Conservation (phyloP, 805 yeast genomes). For the Kodamaea nitidulidarum region DNA sequence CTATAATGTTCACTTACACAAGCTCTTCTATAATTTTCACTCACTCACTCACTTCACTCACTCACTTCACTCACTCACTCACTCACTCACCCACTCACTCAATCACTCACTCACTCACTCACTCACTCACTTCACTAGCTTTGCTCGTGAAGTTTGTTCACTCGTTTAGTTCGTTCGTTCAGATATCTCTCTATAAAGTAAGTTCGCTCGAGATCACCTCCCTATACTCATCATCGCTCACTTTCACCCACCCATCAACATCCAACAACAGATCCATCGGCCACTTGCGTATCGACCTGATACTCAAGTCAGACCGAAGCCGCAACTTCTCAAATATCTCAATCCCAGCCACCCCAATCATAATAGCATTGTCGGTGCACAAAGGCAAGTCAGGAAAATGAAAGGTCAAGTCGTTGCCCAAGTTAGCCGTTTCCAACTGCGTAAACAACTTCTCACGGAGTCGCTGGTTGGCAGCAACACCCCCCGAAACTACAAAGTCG, state of each 20-base stretch:
- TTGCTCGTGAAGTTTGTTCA: too few relatives aligned
- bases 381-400: constrained; percentile 66
- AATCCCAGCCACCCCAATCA: constrained; percentile 98
- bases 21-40: too few relatives aligned
- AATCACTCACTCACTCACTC: too few relatives aligned
- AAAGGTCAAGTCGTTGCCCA: constrained; percentile 25
- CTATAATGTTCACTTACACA: too few relatives aligned
- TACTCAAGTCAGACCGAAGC: constrained; percentile 46
- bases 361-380: constrained; percentile 93
- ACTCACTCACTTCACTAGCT: too few relatives aligned
- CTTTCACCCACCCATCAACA: constrained; percentile 49
- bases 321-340: constrained; percentile 64
- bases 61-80: too few relatives aligned
- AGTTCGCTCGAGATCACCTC: constrained; percentile 4
- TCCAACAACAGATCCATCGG: constrained; percentile 53
- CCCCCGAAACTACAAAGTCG: constrained; percentile 83
- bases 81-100: too few relatives aligned
- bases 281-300: constrained; percentile 79
- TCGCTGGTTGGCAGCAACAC: constrained; percentile 76
- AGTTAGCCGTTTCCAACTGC: constrained; percentile 26
- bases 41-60: too few relatives aligned
- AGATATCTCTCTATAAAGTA: too few relatives aligned
- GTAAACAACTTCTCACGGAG: constrained; percentile 47
- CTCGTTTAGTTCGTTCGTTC: too few relatives aligned
- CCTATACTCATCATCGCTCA: constrained; percentile 18